Conservation (phyloP, 306 rosid species). For the Prunus armeniaca region DNA sequence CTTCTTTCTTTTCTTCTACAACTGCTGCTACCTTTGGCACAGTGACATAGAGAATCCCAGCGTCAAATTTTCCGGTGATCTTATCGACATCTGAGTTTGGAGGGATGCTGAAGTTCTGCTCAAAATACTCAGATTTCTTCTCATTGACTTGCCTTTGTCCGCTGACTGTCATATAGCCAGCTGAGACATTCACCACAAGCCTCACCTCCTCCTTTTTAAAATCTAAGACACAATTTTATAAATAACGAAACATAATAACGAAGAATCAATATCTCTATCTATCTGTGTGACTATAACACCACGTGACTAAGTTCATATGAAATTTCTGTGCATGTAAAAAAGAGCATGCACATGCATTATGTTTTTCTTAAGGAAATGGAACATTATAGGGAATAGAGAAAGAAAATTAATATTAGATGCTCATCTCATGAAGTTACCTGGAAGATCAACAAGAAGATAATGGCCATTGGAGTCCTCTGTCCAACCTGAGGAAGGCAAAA, state of each 20-base stretch:
- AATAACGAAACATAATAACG: not conserved
- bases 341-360: not conserved
- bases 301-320: not conserved
- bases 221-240: slow-evolving; percentile 24
- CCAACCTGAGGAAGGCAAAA: slow-evolving; percentile 57
- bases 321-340: no score
- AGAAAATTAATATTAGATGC: not conserved
- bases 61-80: slow-evolving; percentile 48
- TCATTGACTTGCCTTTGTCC: slow-evolving; percentile 52
- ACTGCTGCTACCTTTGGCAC: slow-evolving; percentile 37
- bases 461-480: slow-evolving; percentile 49
- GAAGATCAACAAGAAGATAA: slow-evolving; percentile 69
- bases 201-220: slow-evolving; percentile 59
- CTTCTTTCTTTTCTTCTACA: slow-evolving; percentile 26
- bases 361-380: not conserved
- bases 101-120: slow-evolving; percentile 41
- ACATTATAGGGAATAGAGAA: not conserved
- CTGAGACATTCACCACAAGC: slow-evolving; percentile 31
- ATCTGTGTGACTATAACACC: not conserved
- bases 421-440: slow-evolving; percentile 39
- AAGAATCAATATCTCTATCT: no score
- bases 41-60: slow-evolving; percentile 55
- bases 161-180: slow-evolving; percentile 32
- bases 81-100: slow-evolving; percentile 40
- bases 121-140: slow-evolving; percentile 33